Base-by-base conservation (phyloP, 495 filamentous ascomycete species). In the Lindgomyces ingoldianus region DNA sequence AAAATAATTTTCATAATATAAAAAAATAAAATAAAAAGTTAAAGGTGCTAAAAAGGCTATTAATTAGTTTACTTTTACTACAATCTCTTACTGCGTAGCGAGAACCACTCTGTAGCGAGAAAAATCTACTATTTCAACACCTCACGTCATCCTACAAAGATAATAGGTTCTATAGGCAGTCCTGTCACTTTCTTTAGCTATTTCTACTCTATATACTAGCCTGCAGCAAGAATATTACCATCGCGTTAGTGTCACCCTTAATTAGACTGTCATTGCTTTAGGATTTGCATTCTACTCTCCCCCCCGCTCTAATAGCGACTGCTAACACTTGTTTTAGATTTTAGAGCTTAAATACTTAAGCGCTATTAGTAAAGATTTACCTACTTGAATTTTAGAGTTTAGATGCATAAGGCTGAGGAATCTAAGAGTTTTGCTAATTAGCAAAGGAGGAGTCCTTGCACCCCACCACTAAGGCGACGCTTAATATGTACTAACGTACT, bases 281-380 rank as follows among this genome's bases (percentile, higher is more conserved):
- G 21, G 44, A 26, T 54, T 33, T 24, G 30, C 59, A 42, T 29
- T 62, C 8, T 3, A 14, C 50, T 8, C n/a, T 54, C 8, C 46
- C 4, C 59, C 59, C 33, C 36, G 52, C 27, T 62, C 42, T 25
- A 55, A 54, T 42, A 29, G 44, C 16, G 50, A 54, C 10, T 54
- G 24, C 45, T 22, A 24, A 54, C 27, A 62, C 9, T 12, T 22
- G n/a, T 48, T 47, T 11, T 45, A 29, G 51, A 45, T 62, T 62
- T 62, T 33, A 36, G 59, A 36, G 22, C 46, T 46, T 54, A 54
- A 19, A 16, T 39, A 39, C 33, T 39, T 39, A 14, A 39, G 33
- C 33, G 33, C 33, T 39, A 14, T 39, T 39, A 39, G 33, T 14
- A 39, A 39, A 6, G 33, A 39, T 39, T 6, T 39, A 39, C 33